Evolutionary conservation across 2,329 filamentous ascomycete genomes (phyloP), one percentile per base, ranked within the genome.

Genomic region (Fusarium sulawesiense): DNA sequence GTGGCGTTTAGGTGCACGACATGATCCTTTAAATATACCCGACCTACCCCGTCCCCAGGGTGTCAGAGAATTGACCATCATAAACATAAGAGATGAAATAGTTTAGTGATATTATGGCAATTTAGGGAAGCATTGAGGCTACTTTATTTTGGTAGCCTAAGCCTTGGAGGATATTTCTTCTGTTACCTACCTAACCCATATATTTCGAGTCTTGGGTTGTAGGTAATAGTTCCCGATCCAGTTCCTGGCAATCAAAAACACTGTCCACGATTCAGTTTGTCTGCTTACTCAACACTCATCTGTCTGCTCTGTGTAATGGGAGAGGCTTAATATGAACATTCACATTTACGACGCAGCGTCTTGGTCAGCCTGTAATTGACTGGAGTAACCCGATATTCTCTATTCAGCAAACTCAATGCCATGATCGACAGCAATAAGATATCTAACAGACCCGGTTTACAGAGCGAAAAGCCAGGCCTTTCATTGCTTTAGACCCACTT

Each of bases 1-100:
- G 30, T 37, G 64, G 64, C 64, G 64, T 68, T 68, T 44, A 46
- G 37, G 25, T 27, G 27, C 47, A 20, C 14, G 25, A 60, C 23
- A 25, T 11, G 27, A 29, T 29, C 14, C 30, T n/a, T 55, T 47
- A 23, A 21, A 41, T 64, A 46, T 44, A 42, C n/a, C 44, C 18
- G 20, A 54, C 32, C 27, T 21, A 25, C 27, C 42, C 34, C 23
- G 21, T 30, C 6, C 29, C 5, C 12, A 13, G 29, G 29, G 12
- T 30, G 29, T 30, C 29, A 30, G 29, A 30, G 29, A 30, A 30
- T 30, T 30, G 29, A 30, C 29, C 12, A 12, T 30, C 29, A 30
- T 13, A 30, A 30, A 30, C 29, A 30, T 7, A 30, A 30, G 29
- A 13, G 12, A 30, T 30, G 29, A 30, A 13, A 30, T 30, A 30